A percentile compares a stretch with the other conserved stretches of the same genome.
phyloP scores from a whole-genome alignment of 352 stramenopile species.

The Pythium biforme region DNA sequence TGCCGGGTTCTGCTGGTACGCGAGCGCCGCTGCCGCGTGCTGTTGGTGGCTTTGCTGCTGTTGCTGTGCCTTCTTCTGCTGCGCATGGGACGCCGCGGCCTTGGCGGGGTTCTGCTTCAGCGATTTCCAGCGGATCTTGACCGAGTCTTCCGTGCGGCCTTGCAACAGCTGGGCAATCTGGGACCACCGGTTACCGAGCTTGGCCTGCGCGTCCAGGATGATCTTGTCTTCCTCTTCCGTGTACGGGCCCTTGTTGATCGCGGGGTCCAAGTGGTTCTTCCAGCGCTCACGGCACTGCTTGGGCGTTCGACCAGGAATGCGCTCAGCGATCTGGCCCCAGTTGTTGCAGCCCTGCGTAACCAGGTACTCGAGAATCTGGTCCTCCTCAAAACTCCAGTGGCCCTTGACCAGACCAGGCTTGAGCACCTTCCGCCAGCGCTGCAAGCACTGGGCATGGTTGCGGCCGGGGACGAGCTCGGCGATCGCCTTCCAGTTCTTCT shows the following conservation, averaged over 20 bases:
- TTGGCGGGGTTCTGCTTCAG: slow-evolving; percentile 86
- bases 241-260: slow-evolving; percentile 95
- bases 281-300: slow-evolving; percentile 91
- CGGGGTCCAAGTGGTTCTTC: slow-evolving; percentile 88
- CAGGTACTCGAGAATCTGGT: slow-evolving; percentile 90
- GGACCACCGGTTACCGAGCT: slow-evolving; percentile 95
- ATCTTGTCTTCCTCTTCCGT: slow-evolving; percentile 93
- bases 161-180: slow-evolving; percentile 94
- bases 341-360: slow-evolving; percentile 91
- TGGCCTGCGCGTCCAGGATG: slow-evolving; percentile 89
- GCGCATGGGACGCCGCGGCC: slow-evolving; percentile 66
- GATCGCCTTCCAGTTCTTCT: slow-evolving; percentile 91
- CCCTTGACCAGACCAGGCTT: slow-evolving; percentile 95
- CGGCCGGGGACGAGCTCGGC: slow-evolving; percentile 78
- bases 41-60: slow-evolving; percentile 47
- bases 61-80: slow-evolving; percentile 80
- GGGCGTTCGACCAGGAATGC: slow-evolving; percentile 90
- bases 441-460: slow-evolving; percentile 87
- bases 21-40: slow-evolving; percentile 41
- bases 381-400: slow-evolving; percentile 94
- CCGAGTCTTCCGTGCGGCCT: slow-evolving; percentile 91
- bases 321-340: slow-evolving; percentile 91
- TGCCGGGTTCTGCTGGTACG: slow-evolving; percentile 56
- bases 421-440: slow-evolving; percentile 92
- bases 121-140: slow-evolving; percentile 93